Conservation (phyloP, 306 rosid genomes). For the Quercus bicolor region DNA sequence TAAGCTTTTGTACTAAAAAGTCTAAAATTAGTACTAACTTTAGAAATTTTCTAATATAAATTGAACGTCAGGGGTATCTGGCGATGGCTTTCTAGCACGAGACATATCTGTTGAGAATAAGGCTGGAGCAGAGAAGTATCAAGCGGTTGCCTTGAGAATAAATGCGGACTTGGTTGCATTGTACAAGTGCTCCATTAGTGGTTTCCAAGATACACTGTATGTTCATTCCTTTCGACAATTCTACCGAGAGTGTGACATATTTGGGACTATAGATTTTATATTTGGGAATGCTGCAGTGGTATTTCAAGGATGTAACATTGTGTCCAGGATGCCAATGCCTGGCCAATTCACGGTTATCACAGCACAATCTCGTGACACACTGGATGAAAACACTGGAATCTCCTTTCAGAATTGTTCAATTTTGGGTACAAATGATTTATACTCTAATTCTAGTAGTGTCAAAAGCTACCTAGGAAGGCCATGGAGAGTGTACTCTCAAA, state of each 20-base stretch:
- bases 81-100: constrained; percentile 78
- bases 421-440: constrained; percentile 43
- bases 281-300: constrained; percentile 83
- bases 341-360: constrained; percentile 65
- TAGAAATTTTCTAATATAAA: too few species aligned
- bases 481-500: constrained; percentile 57
- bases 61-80: constrained; percentile 54
- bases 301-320: constrained; percentile 51
- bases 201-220: constrained; percentile 70
- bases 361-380: constrained; percentile 61
- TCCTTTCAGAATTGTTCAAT: constrained; percentile 77
- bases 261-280: constrained; percentile 70
- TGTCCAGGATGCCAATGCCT: constrained; percentile 51
- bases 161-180: constrained; percentile 68
- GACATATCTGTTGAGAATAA: constrained; percentile 62
- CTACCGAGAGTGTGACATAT: constrained; percentile 77
- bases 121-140: constrained; percentile 71
- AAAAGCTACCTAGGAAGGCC: constrained; percentile 78
- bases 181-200: constrained; percentile 52
- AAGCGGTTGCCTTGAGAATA: constrained; percentile 73
- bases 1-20: too few species aligned
- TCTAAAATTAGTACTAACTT: too few species aligned
- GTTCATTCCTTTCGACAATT: constrained; percentile 79
- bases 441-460: constrained; percentile 24
- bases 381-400: constrained; percentile 60